These are phyloP conservation scores for Apium graveolens DNA, from an alignment of 129 eudicot species.

Conservation along the genomic window DNA sequence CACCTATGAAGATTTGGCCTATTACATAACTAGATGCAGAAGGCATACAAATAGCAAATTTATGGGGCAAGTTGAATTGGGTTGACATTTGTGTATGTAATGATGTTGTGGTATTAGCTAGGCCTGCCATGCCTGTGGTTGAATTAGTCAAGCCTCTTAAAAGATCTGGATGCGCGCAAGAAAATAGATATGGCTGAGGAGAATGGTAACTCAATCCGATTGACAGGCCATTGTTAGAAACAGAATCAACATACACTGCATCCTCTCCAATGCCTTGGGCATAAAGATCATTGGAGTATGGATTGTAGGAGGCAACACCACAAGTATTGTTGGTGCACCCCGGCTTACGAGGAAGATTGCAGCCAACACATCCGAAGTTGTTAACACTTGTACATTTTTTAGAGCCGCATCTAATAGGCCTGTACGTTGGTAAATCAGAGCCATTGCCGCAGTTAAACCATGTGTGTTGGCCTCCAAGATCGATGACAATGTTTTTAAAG, in stretches of 20 bases:
- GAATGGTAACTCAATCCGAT: neutral
- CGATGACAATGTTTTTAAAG: slow-evolving; percentile 16
- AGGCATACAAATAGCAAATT: slow-evolving; percentile 12
- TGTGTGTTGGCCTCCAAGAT: slow-evolving; percentile 24
- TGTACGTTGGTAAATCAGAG: slow-evolving; percentile 27
- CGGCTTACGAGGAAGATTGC: slow-evolving; percentile 23
- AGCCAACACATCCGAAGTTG: slow-evolving; percentile 18
- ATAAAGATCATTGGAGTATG: slow-evolving; percentile 8
- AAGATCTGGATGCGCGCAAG: neutral
- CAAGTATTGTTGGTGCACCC: slow-evolving; percentile 45
- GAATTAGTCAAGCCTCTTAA: neutral
- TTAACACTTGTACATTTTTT: slow-evolving; percentile 15
- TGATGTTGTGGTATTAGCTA: slow-evolving; percentile 1
- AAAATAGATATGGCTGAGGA: neutral
- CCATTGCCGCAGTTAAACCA: slow-evolving; percentile 26
- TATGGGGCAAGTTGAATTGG: neutral
- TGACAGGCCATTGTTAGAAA: neutral
- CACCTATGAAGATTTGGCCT: slow-evolving; percentile 4
- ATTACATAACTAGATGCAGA: neutral
- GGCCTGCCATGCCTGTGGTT: neutral
- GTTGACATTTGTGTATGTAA: neutral
- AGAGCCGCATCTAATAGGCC: slow-evolving; percentile 20
- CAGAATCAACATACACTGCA: neutral
- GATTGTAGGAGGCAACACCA: slow-evolving; percentile 21
- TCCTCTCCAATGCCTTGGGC: neutral